Conservation (phyloP, 1,284 basidiomycete genomes). For the Austroboletus niveus region DNA sequence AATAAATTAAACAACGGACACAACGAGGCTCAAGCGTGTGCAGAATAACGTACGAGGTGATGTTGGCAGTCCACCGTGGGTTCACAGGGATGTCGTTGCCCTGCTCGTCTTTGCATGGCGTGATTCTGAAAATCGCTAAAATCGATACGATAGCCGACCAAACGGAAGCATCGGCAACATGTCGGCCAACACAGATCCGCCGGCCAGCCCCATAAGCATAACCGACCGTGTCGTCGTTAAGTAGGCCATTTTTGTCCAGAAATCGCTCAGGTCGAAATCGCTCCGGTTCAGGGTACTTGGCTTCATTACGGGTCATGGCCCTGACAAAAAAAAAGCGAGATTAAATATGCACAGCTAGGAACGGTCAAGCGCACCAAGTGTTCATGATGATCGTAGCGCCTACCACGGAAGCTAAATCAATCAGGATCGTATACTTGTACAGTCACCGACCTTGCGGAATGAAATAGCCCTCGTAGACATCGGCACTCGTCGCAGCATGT, state of each 20-base stretch:
- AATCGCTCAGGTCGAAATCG: slow-evolving; percentile 30
- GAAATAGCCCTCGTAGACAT: slow-evolving; percentile 29
- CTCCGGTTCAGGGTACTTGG: slow-evolving; percentile 29
- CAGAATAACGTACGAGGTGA: slow-evolving; percentile 25
- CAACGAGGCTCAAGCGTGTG: not conserved
- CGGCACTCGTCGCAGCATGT: slow-evolving; percentile 24
- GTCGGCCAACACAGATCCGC: slow-evolving; percentile 31
- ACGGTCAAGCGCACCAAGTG: slow-evolving; percentile 13
- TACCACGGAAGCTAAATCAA: slow-evolving; percentile 3
- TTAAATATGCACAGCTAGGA: not conserved
- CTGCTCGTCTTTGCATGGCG: slow-evolving; percentile 23
- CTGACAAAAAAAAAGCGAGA: slow-evolving; percentile 5
- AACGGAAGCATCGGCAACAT: slow-evolving; percentile 33
- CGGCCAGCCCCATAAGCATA: slow-evolving; percentile 28
- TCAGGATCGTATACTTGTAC: not conserved
- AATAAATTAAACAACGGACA: not conserved
- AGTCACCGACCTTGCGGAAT: slow-evolving; percentile 30
- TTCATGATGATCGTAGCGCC: slow-evolving; percentile 31
- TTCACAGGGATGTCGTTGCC: slow-evolving; percentile 28
- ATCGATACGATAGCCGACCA: slow-evolving; percentile 34
- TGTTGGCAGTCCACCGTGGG: slow-evolving; percentile 25
- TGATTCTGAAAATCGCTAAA: slow-evolving; percentile 30
- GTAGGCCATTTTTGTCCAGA: slow-evolving; percentile 13
- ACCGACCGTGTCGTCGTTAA: slow-evolving; percentile 22
- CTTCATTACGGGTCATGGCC: slow-evolving; percentile 32